Conservation (phyloP, 768 basidiomycete genomes). For the Hypsizygus marmoreus region DNA sequence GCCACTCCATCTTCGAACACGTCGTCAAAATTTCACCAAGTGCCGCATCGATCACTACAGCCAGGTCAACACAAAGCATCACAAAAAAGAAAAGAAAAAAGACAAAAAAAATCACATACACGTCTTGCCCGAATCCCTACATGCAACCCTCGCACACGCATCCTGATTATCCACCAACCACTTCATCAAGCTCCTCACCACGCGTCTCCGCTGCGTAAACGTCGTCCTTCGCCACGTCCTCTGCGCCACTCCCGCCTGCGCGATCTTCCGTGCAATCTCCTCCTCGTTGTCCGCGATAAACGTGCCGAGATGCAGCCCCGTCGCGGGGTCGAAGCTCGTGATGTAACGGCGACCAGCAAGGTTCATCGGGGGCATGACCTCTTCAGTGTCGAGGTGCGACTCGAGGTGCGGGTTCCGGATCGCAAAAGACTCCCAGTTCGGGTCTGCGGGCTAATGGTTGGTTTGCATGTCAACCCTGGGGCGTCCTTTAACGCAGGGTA, state of each 20-base stretch:
- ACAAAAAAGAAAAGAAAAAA: background rate
- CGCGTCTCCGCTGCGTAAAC: constrained; percentile 78
- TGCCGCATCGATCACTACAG: constrained; percentile 86
- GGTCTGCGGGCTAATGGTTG: constrained; percentile 55
- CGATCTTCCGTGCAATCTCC: constrained; percentile 77
- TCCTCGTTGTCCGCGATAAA: constrained; percentile 70
- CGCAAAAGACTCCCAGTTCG: constrained; percentile 54
- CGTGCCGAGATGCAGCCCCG: constrained; percentile 79
- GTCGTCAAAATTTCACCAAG: constrained; percentile 96
- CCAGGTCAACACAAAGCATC: background rate
- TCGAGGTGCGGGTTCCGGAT: constrained; percentile 62
- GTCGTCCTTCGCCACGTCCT: constrained; percentile 71
- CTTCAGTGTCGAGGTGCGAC: constrained; percentile 60
- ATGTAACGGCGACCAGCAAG: constrained; percentile 65
- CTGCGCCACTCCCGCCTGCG: constrained; percentile 65
- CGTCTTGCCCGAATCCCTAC: constrained; percentile 95
- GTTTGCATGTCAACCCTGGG: too few species aligned
- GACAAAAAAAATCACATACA: constrained; percentile 45
- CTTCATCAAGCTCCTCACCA: constrained; percentile 83
- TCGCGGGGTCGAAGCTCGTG: constrained; percentile 92
- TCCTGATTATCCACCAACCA: constrained; percentile 95
- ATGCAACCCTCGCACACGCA: constrained; percentile 80
- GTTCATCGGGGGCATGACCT: constrained; percentile 51
- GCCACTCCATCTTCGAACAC: constrained; percentile 91
- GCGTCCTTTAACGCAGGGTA: constrained; percentile 4